Evolutionary conservation across 2,329 filamentous ascomycete genomes (phyloP), one percentile per base, ranked within the genome.

Genomic region (Epichloe hybrida): DNA sequence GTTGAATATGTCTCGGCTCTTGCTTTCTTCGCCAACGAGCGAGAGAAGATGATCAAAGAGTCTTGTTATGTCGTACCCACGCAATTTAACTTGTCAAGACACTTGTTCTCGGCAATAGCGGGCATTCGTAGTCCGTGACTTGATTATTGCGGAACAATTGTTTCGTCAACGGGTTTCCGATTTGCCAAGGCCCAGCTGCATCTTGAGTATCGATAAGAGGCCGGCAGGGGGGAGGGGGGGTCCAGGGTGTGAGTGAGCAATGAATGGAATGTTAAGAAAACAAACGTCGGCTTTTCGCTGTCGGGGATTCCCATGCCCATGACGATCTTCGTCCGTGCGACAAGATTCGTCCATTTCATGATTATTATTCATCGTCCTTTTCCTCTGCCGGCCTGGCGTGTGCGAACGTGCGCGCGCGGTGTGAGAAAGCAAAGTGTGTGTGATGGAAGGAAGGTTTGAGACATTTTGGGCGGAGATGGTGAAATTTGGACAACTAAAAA

Each of bases 401-500:
- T 31, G 27, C 27, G 23, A n/a, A 9, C 45, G 36, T 31, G 46
- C 20, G 17, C 34, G 44, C 7, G 21, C 36, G 36, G 34, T 39
- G 9, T 7, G 36, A 36, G 23, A 11, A n/a, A 34, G 15, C n/a
- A 34, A n/a, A 11, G 21, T 27, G 44, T 47, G 49, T 39, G 31
- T 43, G 27, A 48, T 43, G 31, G 34, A n/a, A 37, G 36, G n/a
- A 17, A 17, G 17, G 17, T 38, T 43, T 52, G 43, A 52, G 50
- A 50, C 50, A 52, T 43, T 13, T 17, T 17, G 12, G n/a, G 21
- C 40, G 20, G 34, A 42, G 17, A 38, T 34, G 43, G 23, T 52
- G 50, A 52, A 46, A 50, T 52, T 52, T 50, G 49, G 38, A 17
- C 17, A 27, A 15, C 49, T 51, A 51, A 51, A 51, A 23, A 51